Conservation (phyloP, 2,329 filamentous ascomycete species). For the Diaporthe amygdali region DNA sequence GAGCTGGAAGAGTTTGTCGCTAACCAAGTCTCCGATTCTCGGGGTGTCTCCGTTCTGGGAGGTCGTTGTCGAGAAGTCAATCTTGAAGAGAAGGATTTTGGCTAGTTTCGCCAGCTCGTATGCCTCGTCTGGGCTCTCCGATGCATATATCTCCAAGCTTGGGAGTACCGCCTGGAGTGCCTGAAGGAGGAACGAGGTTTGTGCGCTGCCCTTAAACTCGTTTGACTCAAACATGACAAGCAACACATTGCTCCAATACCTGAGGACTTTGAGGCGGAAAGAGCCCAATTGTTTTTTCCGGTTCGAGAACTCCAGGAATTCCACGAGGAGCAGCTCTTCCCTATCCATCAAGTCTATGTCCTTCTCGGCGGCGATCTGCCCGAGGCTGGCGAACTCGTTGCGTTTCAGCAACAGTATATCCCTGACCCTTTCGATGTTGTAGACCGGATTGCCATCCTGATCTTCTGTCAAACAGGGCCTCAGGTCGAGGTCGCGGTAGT, state of each 20-base stretch:
- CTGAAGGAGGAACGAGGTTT: slow-evolving; percentile 82
- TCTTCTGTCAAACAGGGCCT: slow-evolving; percentile 67
- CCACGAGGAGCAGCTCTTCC: slow-evolving; percentile 65
- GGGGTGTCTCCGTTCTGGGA: slow-evolving; percentile 47
- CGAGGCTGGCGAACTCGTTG: slow-evolving; percentile 61
- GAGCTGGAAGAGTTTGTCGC: slow-evolving; percentile 88
- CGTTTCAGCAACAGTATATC: slow-evolving; percentile 76
- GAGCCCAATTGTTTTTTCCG: slow-evolving; percentile 62
- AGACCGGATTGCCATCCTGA: slow-evolving; percentile 61
- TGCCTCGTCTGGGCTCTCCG: slow-evolving; percentile 72
- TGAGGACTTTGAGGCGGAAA: slow-evolving; percentile 71
- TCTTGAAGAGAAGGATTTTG: slow-evolving; percentile 72
- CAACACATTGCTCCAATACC: slow-evolving; percentile 83
- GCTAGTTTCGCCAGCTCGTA: slow-evolving; percentile 79
- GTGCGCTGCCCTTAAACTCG: slow-evolving; percentile 75
- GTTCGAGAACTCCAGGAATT: slow-evolving; percentile 68
- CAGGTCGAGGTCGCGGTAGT: slow-evolving; percentile 72
- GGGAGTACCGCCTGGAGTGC: slow-evolving; percentile 87
- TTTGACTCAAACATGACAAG: slow-evolving; percentile 84
- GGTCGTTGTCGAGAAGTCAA: slow-evolving; percentile 60
- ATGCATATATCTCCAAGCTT: slow-evolving; percentile 79
- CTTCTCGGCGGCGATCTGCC: slow-evolving; percentile 53
- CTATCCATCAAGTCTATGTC: slow-evolving; percentile 56
- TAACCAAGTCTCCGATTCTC: slow-evolving; percentile 72
- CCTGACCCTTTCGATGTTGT: slow-evolving; percentile 72